Conservation (phyloP, 257 asterid genomes). For the Ilex aquifolium region DNA sequence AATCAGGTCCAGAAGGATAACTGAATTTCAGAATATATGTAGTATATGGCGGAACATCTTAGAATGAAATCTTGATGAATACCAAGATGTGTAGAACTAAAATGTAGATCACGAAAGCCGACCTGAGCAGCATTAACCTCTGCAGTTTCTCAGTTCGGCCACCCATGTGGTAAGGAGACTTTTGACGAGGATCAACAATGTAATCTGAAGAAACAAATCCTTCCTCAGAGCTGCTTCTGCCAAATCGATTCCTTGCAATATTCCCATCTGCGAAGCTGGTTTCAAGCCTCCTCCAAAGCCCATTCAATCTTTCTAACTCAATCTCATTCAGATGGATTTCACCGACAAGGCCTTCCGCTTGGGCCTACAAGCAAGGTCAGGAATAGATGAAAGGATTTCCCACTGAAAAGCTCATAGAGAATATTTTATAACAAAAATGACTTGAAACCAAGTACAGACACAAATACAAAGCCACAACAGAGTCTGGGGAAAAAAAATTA, state of each 20-base stretch:
- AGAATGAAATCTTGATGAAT: conserved; percentile 80
- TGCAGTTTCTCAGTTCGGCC: conserved; percentile 63
- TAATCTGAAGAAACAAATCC: conserved; percentile 44
- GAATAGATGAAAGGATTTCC: not conserved
- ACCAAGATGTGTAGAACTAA: conserved; percentile 74
- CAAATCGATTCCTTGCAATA: conserved; percentile 58
- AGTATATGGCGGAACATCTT: not conserved
- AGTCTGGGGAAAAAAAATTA: not conserved
- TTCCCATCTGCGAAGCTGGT: conserved; percentile 41
- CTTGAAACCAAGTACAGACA: not conserved
- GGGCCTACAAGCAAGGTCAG: conserved; percentile 46
- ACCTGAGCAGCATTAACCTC: conserved; percentile 78
- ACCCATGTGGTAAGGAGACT: conserved; percentile 47
- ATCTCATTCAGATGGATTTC: conserved; percentile 66
- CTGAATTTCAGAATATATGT: not conserved
- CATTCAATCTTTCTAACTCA: conserved; percentile 76
- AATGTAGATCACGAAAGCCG: conserved; percentile 71
- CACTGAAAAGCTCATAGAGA: no score
- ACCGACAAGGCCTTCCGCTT: conserved; percentile 66
- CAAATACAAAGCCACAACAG: not conserved
- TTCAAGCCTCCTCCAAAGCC: conserved; percentile 50
- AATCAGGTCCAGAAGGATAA: not conserved
- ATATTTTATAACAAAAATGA: not conserved
- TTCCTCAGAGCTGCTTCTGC: conserved; percentile 46
- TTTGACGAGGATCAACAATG: conserved; percentile 42